Evolutionary conservation across 2,329 filamentous ascomycete species (phyloP).

Genomic region (Aspergillus awamori): DNA sequence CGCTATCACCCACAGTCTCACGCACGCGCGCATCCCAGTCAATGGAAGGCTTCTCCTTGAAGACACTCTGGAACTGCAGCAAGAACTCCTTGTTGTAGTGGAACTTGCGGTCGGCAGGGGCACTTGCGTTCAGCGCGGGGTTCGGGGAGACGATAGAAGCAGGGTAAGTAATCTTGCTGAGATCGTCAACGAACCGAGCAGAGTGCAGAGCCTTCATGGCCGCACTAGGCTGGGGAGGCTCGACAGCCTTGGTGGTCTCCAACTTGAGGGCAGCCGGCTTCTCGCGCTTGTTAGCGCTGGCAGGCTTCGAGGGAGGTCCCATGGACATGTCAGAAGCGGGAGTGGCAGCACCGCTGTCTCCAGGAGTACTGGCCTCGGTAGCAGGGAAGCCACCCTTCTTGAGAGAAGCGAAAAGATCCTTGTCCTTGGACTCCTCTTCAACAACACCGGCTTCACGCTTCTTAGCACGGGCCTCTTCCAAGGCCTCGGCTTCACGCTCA

Average conservation of each 20-base stretch:
- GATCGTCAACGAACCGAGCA: slow-evolving; percentile 80
- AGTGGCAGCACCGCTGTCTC: slow-evolving; percentile 50
- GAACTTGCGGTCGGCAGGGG: slow-evolving; percentile 76
- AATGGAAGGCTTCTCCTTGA: slow-evolving; percentile 92
- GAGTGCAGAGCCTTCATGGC: slow-evolving; percentile 92
- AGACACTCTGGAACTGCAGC: slow-evolving; percentile 93
- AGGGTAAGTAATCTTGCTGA: slow-evolving; percentile 80
- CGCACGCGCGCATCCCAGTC: slow-evolving; percentile 91
- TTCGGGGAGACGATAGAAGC: slow-evolving; percentile 84
- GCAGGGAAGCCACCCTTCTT: slow-evolving; percentile 45
- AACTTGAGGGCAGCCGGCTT: slow-evolving; percentile 91
- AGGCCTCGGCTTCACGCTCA: slow-evolving; percentile 52
- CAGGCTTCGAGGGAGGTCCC: slow-evolving; percentile 56
- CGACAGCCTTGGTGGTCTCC: slow-evolving; percentile 80
- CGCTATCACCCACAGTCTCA: slow-evolving; percentile 77
- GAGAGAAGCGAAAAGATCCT: slow-evolving; percentile 49
- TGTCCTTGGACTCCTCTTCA: slow-evolving; percentile 39
- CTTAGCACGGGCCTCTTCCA: slow-evolving; percentile 48
- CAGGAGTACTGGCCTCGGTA: slow-evolving; percentile 44
- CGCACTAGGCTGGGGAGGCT: slow-evolving; percentile 89
- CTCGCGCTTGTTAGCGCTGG: slow-evolving; percentile 63
- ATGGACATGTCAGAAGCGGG: slow-evolving; percentile 51
- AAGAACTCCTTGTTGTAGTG: slow-evolving; percentile 96
- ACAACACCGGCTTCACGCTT: slow-evolving; percentile 39
- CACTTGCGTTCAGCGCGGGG: slow-evolving; percentile 77